Conservation (phyloP, 1,139 yeast species). For the Pichia sp. region DNA sequence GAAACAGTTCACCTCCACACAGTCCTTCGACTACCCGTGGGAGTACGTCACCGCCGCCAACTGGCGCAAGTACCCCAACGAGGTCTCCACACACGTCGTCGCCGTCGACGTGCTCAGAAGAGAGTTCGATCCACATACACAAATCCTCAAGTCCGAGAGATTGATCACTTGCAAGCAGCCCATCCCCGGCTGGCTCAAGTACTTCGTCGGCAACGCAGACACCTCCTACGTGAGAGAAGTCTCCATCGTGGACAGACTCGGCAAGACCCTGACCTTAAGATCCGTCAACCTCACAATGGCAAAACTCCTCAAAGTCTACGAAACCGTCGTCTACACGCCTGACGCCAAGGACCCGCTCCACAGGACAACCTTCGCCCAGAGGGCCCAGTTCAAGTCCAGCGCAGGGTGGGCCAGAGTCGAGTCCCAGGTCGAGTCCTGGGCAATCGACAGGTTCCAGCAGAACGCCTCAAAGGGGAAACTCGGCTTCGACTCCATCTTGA, state of each 20-base stretch:
- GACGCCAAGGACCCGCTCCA: slow-evolving; percentile 48
- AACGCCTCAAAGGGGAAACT: slow-evolving; percentile 79
- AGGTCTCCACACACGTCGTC: slow-evolving; percentile 88
- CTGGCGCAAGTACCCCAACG: slow-evolving; percentile 97
- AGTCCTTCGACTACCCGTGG: slow-evolving; percentile 82
- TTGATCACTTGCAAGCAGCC: slow-evolving; percentile 87
- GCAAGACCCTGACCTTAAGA: slow-evolving; percentile 68
- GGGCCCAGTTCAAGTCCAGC: slow-evolving; percentile 87
- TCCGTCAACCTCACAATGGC: slow-evolving; percentile 88
- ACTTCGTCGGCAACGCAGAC: slow-evolving; percentile 71
- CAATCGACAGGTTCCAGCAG: slow-evolving; percentile 82
- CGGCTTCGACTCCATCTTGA: slow-evolving; percentile 81
- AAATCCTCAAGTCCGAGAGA: slow-evolving; percentile 75
- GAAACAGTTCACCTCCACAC: slow-evolving; percentile 75
- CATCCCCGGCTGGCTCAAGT: slow-evolving; percentile 79
- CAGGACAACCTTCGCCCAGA: slow-evolving; percentile 70
- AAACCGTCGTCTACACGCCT: slow-evolving; percentile 78
- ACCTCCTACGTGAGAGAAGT: slow-evolving; percentile 86
- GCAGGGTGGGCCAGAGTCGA: slow-evolving; percentile 68
- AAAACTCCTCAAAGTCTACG: slow-evolving; percentile 75
- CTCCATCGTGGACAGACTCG: slow-evolving; percentile 72
- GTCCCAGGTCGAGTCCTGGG: slow-evolving; percentile 89
- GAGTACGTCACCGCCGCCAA: slow-evolving; percentile 95
- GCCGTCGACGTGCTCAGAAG: slow-evolving; percentile 87
- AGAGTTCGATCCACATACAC: slow-evolving; percentile 55